Base-by-base conservation (phyloP, 106 monocot genomes). In the Apostasia ramifera region DNA sequence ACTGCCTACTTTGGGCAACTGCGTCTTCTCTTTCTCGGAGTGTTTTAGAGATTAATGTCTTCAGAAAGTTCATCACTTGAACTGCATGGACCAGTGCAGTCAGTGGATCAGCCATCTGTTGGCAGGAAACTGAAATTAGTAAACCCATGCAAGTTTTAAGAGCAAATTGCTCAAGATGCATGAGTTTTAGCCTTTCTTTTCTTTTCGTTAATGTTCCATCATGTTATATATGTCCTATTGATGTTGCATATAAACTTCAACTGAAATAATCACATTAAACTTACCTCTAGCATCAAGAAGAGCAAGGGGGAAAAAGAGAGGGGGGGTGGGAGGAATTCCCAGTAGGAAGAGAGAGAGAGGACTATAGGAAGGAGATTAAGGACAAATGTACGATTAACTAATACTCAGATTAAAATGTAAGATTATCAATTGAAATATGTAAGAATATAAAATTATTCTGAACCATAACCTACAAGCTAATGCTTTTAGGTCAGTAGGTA, bases 41-140 rank as follows among this genome's bases (percentile, higher is more conserved):
- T 8, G 71, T 88, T 61, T 82, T 91, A 39, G 82, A 54, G 47
- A 91, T 82, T 70, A 95, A 72, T 66, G 85, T 82, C 73, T 80
- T 95, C 60, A 95, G 78, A 15, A 94, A 82, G 66, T 94, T 94
- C 94, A 94, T 94, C 55, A 94, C 85, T 81, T 88, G 94, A 47
- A 88, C 91, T 39, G 85, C 91, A 82, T 95, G 88, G 53, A 91
- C 78, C 80, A 95, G 70, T 81, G 91, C 91, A 63, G 85, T 95
- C 52, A 95, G 71, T 2, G 94, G 94, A 82, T 95, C 94, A 6
- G 85, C 83, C 88, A 95, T 91, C 88, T 95, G 83, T 14, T 71
- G 68, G 6, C 54, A 8, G 45, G 41, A 0, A 46, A 57, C 3
- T 42, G 11, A 26, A 13, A 41, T 47, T 2, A n/a, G 49, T 66